phyloP scores from a whole-genome alignment of 805 yeast genomes.

The Groenewaldozyma salmanticensis region DNA sequence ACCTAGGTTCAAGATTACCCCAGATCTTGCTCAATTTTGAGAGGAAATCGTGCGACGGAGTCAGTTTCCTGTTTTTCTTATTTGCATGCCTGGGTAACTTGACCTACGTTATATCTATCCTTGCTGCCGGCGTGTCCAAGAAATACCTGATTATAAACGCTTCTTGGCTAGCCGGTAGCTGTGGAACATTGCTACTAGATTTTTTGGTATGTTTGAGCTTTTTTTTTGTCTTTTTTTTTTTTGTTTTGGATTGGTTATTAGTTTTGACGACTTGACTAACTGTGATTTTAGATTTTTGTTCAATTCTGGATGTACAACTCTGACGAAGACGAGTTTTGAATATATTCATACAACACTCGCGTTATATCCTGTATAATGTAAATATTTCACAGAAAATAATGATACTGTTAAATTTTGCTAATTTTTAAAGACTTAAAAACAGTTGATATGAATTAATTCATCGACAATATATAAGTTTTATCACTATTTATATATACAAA shows the following conservation, averaged over 20 bases:
- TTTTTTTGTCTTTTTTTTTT: neutral
- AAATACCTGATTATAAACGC: constrained; percentile 71
- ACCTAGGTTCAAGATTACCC: constrained; percentile 82
- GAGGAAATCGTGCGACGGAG: constrained; percentile 91
- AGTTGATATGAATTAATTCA: no score
- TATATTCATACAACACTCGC: neutral
- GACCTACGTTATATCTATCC: constrained; percentile 79
- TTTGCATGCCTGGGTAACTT: constrained; percentile 93
- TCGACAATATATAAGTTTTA: no score
- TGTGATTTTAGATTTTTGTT: constrained; percentile 43
- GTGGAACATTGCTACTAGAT: constrained; percentile 80
- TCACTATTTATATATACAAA: neutral
- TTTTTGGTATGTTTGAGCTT: constrained; percentile 33
- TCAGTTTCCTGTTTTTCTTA: constrained; percentile 83
- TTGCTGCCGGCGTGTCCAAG: constrained; percentile 61
- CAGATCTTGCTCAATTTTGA: constrained; percentile 78
- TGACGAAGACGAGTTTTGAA: constrained; percentile 3
- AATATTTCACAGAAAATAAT: neutral
- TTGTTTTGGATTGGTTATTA: no score
- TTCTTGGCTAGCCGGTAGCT: constrained; percentile 86
- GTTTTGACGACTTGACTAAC: neutral
- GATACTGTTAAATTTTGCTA: no score
- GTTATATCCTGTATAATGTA: neutral
- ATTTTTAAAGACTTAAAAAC: no score
- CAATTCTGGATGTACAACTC: constrained; percentile 68